Evolutionary conservation across 1,284 basidiomycete genomes (phyloP).

Genomic region (Puccinia polysora): DNA sequence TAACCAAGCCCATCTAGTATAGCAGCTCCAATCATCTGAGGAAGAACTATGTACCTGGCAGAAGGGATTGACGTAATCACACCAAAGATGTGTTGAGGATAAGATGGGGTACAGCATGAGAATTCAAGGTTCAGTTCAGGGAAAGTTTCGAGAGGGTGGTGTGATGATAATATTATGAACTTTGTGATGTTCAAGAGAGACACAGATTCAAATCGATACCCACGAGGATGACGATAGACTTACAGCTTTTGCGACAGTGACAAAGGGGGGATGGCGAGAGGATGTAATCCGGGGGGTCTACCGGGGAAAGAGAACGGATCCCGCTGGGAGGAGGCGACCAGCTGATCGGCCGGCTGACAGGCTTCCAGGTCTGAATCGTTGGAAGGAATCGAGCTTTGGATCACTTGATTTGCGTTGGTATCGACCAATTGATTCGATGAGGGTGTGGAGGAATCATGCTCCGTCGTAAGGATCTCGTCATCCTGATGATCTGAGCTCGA

Average conservation of each 20-base stretch:
- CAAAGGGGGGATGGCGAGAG: constrained; percentile 27
- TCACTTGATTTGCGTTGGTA: too few species aligned
- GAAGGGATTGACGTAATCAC: too few species aligned
- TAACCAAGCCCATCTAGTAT: constrained; percentile 45
- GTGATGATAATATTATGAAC: too few species aligned
- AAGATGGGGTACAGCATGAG: background rate
- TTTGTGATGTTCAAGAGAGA: too few species aligned
- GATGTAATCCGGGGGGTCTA: constrained; percentile 33
- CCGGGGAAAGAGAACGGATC: constrained; percentile 31
- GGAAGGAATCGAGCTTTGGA: too few species aligned
- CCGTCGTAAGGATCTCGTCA: too few species aligned
- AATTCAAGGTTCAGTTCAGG: too few species aligned
- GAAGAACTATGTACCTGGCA: constrained; percentile 37
- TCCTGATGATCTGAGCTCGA: too few species aligned
- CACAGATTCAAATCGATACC: background rate
- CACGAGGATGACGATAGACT: background rate
- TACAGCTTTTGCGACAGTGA: constrained; percentile 25
- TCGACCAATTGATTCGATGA: too few species aligned
- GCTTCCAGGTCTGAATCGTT: constrained; percentile 12
- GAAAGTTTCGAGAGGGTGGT: too few species aligned
- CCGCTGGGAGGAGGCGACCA: background rate
- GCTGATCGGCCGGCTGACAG: background rate
- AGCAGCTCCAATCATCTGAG: constrained; percentile 44
- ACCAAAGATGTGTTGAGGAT: background rate
- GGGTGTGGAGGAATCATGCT: too few species aligned